Base-by-base conservation (phyloP, 1,284 basidiomycete genomes). In the Leccinum pachyderme region DNA sequence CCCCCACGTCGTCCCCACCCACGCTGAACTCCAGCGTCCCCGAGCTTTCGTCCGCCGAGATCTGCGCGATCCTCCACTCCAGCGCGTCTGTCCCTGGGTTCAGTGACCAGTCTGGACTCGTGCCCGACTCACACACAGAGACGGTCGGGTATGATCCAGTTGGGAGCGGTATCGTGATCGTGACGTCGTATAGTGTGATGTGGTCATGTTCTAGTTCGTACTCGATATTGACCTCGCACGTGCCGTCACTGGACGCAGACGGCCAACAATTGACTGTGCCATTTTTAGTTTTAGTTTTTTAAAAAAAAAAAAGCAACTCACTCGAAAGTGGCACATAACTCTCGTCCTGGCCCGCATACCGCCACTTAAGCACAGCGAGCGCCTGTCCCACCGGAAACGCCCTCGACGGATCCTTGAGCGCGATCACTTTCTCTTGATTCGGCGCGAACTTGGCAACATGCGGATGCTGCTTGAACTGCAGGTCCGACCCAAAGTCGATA, bases 381-480 rank as follows among this genome's bases (percentile, higher is more conserved):
- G 84, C 80, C 71, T 96, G 93, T 28, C 88, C 87, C 52, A 98
- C 86, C 0, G 94, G 96, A 83, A 98, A 98, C 8, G 84, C 77
- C 61, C 87, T 81, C 49, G 84, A 81, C 2, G 89, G 69, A 68
- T 98, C 95, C 72, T 95, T 95, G 62, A 98, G 78, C 7, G 87
- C 87, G 53, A 98, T 82, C 33, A 90, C 75, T 47, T 89, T 84
- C 45, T 75, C 75, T 54, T 84, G 74, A 1, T 81, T 81, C 49
- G 88, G 85, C 0, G 77, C 78, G 59, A 95, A 93, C 75, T 95
- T 97, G 64, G 88, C 91, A 6, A 97, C 91, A 59, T 97, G 91
- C 7, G 96, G 95, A 67, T 98, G 95, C 64, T 98, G 95, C 75
- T 98, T 97, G 82, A 95, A 97, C 73, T 95, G 93, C 35, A 98